Evolutionary conservation across 768 basidiomycete genomes (phyloP), one percentile per base, ranked within the genome.

Genomic region (Agaricus sinodeliciosus): DNA sequence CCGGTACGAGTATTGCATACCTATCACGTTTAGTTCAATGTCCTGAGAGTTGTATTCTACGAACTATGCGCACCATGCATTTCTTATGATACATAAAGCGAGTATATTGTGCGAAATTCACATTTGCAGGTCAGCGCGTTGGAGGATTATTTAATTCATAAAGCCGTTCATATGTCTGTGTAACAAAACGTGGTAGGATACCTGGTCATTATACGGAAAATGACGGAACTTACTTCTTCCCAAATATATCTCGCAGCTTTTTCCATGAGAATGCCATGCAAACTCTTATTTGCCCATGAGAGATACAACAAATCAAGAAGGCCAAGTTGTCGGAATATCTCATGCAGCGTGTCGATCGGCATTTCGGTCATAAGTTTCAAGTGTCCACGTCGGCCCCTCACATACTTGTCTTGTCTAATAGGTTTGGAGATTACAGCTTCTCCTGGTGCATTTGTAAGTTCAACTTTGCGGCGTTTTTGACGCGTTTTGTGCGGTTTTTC

Each of bases 221-320:
- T 8, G 11, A 28, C 35, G 9, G 52, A 26, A n/a, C 59, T 22
- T 45, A 67, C 68, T 22, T 51, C 18, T 55, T 65, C 65, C 75
- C 75, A 77, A 0, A 72, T n/a, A 27, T 35, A 53, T 9, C 50
- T 42, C 6, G 40, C 57, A 1, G 49, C 45, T 13, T 57, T 58
- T 8, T 57, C 55, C 49, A 69, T 54, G 19, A 77, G 57, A 8
- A 73, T 63, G 3, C 48, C 54, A 13, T 70, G 67, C 41, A 77
- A 58, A 2, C 52, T 61, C 57, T 70, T 69, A 26, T 61, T 68
- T 0, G 72, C 65, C 42, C 71, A 58, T 0, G 72, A 66, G 3
- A 77, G 62, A 51, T 65, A 60, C 16, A 79, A 62, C 9, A 77
- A 60, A 55, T 78, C 73, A 12, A 61, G 26, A 15, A 74, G 72